A percentile compares a stretch with the other conserved stretches of the same genome.
These are phyloP conservation scores for Torulaspora delbrueckii DNA, from an alignment of 805 yeast species.

Conservation along the genomic window DNA sequence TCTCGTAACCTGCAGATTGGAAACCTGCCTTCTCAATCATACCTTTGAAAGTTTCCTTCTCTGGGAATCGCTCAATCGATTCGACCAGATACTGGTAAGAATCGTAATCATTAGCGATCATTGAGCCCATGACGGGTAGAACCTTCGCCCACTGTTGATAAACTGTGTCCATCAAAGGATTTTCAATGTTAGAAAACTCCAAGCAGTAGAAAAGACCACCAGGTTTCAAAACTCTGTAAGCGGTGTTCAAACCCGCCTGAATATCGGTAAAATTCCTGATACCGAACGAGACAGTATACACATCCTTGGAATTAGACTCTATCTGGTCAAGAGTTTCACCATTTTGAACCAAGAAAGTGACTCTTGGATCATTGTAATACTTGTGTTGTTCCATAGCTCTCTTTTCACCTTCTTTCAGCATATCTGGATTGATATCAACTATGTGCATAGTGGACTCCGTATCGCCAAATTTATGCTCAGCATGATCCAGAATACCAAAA, in stretches of 20 bases:
- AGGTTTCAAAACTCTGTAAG: conserved; percentile 90
- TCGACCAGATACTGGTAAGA: conserved; percentile 96
- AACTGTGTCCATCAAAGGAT: conserved; percentile 63
- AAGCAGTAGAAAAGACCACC: conserved; percentile 97
- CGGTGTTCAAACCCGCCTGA: conserved; percentile 91
- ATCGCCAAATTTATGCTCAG: conserved; percentile 72
- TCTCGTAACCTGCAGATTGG: conserved; percentile 89
- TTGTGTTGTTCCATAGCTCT: conserved; percentile 62
- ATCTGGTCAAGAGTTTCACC: conserved; percentile 86
- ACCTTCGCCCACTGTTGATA: conserved; percentile 86
- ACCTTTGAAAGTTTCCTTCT: conserved; percentile 80
- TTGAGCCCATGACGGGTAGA: conserved; percentile 91
- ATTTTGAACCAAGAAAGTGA: conserved; percentile 80
- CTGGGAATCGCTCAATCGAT: conserved; percentile 86
- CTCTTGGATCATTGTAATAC: conserved; percentile 49
- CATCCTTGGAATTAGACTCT: conserved; percentile 82
- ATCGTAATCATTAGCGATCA: conserved; percentile 91
- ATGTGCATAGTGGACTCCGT: conserved; percentile 74
- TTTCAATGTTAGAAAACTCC: conserved; percentile 89
- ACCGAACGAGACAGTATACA: conserved; percentile 95
- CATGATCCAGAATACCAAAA: conserved; percentile 89
- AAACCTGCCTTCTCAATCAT: conserved; percentile 97
- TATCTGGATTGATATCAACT: conserved; percentile 92
- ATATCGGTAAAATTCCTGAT: conserved; percentile 94
- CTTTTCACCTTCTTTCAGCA: conserved; percentile 87